Evolutionary conservation across 352 stramenopile species (phyloP).

Genomic region (Elongisporangium undulatum): DNA sequence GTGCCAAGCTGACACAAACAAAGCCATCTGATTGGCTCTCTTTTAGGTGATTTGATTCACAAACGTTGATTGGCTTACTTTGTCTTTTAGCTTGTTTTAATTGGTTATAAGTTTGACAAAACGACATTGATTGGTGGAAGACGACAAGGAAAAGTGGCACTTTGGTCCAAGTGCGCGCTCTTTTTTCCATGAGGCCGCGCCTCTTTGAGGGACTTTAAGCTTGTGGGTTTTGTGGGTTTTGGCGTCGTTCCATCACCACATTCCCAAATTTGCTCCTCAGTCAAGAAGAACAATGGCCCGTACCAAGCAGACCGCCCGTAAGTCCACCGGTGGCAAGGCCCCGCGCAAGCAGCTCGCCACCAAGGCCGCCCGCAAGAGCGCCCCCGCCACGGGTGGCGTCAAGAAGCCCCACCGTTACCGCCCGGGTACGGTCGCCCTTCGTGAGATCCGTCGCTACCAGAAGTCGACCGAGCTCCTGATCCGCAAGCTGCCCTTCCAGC

Average conservation of each 20-base stretch:
- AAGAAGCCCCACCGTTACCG: conserved; percentile 91
- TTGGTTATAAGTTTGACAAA: conserved; percentile 3
- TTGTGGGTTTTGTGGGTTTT: conserved; percentile 1
- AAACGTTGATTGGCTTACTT: conserved; percentile 5
- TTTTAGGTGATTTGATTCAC: conserved; percentile 4
- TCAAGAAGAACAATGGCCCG: conserved; percentile 81
- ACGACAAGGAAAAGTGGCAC: not conserved
- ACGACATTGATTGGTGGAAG: conserved; percentile 20
- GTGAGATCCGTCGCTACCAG: conserved; percentile 98
- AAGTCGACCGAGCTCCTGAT: conserved; percentile 95
- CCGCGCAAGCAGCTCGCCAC: conserved; percentile 92
- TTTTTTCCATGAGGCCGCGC: conserved; percentile 1
- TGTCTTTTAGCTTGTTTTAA: not conserved
- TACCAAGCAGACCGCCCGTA: conserved; percentile 96
- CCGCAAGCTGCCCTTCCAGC: conserved; percentile 95
- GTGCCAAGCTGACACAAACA: not conserved
- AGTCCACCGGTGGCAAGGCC: conserved; percentile 93
- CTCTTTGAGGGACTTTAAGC: not conserved
- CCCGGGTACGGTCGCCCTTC: conserved; percentile 88
- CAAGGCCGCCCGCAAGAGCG: conserved; percentile 92
- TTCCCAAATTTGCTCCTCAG: conserved; percentile 53
- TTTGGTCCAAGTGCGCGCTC: conserved; percentile 2
- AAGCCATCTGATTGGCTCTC: conserved; percentile 16
- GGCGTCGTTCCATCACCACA: conserved; percentile 6
- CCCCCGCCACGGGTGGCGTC: conserved; percentile 87